phyloP scores from a whole-genome alignment of 2,329 filamentous ascomycete genomes.

The Aspergillus arachidicola region DNA sequence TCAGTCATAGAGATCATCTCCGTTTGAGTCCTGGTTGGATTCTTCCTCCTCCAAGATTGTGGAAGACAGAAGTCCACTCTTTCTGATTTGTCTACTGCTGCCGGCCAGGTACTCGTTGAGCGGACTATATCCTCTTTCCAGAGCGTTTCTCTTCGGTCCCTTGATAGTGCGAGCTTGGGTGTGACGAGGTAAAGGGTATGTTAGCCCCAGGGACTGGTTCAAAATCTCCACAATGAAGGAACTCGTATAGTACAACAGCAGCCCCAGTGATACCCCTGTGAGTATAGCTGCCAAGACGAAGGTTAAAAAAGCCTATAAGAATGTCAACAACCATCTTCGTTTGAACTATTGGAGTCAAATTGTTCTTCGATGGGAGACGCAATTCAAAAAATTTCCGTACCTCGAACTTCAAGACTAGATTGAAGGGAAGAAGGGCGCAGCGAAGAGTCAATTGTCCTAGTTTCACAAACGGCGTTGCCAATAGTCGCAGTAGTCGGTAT shows the following conservation, averaged over 20 bases:
- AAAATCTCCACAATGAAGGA: conserved; percentile 56
- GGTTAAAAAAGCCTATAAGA: conserved; percentile 47
- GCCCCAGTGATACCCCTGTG: conserved; percentile 66
- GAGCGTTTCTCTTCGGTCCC: not conserved
- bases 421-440: conserved; percentile 52
- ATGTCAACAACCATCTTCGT: not conserved
- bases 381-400: conserved; percentile 38
- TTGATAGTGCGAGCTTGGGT: not conserved
- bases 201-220: conserved; percentile 47
- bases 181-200: conserved; percentile 14
- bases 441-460: conserved; percentile 47
- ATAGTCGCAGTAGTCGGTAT: conserved; percentile 36
- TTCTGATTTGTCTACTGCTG: conserved; percentile 1
- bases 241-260: conserved; percentile 61
- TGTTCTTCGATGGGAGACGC: not conserved
- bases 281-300: conserved; percentile 68
- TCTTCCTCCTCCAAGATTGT: conserved; percentile 39
- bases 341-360: not conserved
- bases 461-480: conserved; percentile 53
- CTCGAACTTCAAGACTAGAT: conserved; percentile 57
- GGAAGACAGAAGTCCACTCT: conserved; percentile 21
- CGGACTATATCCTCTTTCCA: not conserved
- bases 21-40: conserved; percentile 21
- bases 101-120: not conserved
- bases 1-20: not conserved